These are phyloP conservation scores for Metschnikowia borealis DNA, from an alignment of 805 yeast species.

Conservation along the genomic window DNA sequence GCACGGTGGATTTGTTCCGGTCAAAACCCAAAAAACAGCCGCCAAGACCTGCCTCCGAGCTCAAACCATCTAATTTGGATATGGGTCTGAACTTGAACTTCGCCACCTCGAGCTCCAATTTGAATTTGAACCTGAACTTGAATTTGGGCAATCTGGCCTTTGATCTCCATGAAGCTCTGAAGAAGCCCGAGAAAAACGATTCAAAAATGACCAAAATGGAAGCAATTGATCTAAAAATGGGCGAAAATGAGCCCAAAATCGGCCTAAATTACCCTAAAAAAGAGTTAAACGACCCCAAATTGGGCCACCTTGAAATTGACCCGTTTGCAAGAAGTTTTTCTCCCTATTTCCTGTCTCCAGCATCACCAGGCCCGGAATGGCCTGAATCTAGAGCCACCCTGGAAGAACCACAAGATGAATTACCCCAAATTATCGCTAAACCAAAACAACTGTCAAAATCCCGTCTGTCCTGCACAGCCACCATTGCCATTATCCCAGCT, in stretches of 20 bases:
- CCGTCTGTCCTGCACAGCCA: conserved; percentile 41
- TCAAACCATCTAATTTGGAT: too few species aligned
- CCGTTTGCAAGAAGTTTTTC: neutral
- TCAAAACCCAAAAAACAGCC: neutral
- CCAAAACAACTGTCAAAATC: conserved; percentile 41
- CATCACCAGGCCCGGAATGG: neutral
- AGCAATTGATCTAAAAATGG: neutral
- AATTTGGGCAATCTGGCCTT: too few species aligned
- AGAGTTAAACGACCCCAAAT: neutral
- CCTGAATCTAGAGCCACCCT: neutral
- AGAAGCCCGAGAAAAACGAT: too few species aligned
- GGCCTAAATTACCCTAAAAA: too few species aligned
- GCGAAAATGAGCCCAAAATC: neutral
- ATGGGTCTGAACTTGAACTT: too few species aligned
- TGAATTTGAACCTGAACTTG: too few species aligned
- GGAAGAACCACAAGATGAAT: conserved; percentile 1
- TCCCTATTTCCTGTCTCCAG: neutral
- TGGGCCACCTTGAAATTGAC: neutral
- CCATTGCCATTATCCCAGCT: conserved; percentile 89
- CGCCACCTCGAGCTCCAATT: too few species aligned
- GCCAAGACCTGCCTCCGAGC: too few species aligned
- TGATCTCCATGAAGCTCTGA: too few species aligned
- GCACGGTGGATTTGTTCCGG: conserved; percentile 70
- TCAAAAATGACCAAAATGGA: too few species aligned
- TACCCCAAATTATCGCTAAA: conserved; percentile 58